Evolutionary conservation across 331 rosid species (phyloP).

Genomic region (Cucumis variabilis): DNA sequence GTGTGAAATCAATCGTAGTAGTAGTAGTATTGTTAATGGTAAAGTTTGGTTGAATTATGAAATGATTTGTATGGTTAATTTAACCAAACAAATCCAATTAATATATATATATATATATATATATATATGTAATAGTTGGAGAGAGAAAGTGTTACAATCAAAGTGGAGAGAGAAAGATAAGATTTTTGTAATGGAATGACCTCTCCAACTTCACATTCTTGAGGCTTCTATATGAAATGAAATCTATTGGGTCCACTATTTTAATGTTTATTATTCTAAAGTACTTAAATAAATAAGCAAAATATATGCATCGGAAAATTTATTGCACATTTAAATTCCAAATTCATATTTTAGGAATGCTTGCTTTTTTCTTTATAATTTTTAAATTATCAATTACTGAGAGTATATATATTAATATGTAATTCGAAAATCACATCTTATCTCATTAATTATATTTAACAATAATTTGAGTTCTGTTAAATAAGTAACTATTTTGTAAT

Average conservation of each 20-base stretch:
- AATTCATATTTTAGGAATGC: not conserved
- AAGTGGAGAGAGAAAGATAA: not conserved
- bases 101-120: not conserved
- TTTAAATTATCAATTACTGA: too few species aligned
- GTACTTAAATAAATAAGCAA: not conserved
- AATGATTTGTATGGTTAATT: not conserved
- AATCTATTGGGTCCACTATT: not conserved
- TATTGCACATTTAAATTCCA: not conserved
- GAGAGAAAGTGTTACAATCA: not conserved
- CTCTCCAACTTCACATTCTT: not conserved
- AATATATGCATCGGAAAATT: not conserved
- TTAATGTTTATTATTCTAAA: not conserved
- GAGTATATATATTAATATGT: too few species aligned
- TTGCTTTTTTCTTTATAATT: not conserved
- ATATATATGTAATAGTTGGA: not conserved
- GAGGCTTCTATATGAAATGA: not conserved
- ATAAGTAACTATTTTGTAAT: too few species aligned
- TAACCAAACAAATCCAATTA: slow-evolving; percentile 14
- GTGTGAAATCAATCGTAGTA: too few species aligned
- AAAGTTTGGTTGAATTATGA: too few species aligned
- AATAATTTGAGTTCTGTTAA: too few species aligned
- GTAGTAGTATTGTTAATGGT: too few species aligned
- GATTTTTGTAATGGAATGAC: not conserved
- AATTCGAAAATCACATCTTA: not conserved
- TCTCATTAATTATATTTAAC: too few species aligned